A percentile compares a stretch with the other conserved stretches of the same genome.
Evolutionary conservation across 768 basidiomycete genomes (phyloP).

Genomic region (Pleurotus pulmonarius): DNA sequence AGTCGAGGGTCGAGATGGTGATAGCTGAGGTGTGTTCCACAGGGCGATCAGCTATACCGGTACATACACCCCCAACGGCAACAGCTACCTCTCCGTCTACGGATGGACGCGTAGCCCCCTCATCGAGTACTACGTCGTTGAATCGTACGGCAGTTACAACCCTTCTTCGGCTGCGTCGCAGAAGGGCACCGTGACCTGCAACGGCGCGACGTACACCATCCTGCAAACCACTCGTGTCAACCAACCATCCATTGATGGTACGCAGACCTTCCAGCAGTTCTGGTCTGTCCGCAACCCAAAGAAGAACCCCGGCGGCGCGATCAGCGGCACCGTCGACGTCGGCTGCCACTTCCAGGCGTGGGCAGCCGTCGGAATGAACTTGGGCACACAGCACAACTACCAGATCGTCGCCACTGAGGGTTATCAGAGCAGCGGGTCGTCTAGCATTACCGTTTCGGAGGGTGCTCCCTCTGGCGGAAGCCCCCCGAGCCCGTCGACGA

Average conservation of each 20-base stretch:
- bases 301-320: slow-evolving; percentile 13
- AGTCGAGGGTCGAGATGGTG: not conserved
- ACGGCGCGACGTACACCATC: slow-evolving; percentile 41
- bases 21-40: not conserved
- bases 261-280: slow-evolving; percentile 41
- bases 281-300: slow-evolving; percentile 39
- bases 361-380: slow-evolving; percentile 29
- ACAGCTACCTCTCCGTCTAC: slow-evolving; percentile 40
- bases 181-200: slow-evolving; percentile 35
- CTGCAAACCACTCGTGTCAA: slow-evolving; percentile 32
- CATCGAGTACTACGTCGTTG: slow-evolving; percentile 45
- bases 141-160: slow-evolving; percentile 37
- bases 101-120: slow-evolving; percentile 44
- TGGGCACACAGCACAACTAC: slow-evolving; percentile 36
- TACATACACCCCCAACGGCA: slow-evolving; percentile 33
- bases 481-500: slow-evolving; percentile 14
- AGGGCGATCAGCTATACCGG: slow-evolving; percentile 35
- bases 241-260: slow-evolving; percentile 38
- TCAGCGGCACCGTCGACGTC: slow-evolving; percentile 30
- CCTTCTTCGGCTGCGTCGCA: slow-evolving; percentile 26
- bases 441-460: slow-evolving; percentile 14
- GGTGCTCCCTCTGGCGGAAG: not conserved
- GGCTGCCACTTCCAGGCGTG: slow-evolving; percentile 43
- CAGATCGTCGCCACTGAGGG: slow-evolving; percentile 47
- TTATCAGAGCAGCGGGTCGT: slow-evolving; percentile 40